A percentile compares a stretch with the other conserved stretches of the same genome.
These are phyloP conservation scores for Cryphonectria japonica DNA, from an alignment of 2,329 filamentous ascomycete species.

Conservation along the genomic window DNA sequence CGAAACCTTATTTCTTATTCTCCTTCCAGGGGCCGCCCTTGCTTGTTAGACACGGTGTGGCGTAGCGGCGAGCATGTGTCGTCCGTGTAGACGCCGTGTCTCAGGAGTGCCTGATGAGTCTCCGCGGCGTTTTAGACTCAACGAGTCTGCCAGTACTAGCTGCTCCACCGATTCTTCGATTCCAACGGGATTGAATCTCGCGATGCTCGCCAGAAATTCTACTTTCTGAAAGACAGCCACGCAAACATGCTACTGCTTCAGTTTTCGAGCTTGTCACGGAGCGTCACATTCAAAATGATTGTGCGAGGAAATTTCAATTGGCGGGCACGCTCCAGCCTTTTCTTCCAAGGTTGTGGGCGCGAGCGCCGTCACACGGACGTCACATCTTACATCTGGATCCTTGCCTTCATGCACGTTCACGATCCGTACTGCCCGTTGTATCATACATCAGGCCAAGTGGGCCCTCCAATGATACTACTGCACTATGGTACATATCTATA, in stretches of 20 bases:
- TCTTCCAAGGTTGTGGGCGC: neutral
- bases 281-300: neutral
- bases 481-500: neutral
- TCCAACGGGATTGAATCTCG: neutral
- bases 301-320: neutral
- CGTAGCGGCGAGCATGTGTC: conserved; percentile 1
- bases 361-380: neutral
- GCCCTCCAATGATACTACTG: neutral
- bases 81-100: conserved; percentile 2
- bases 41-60: neutral
- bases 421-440: neutral
- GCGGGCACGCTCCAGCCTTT: neutral
- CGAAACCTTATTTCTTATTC: neutral
- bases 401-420: neutral
- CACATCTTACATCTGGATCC: conserved; percentile 2
- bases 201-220: neutral
- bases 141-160: neutral
- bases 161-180: neutral
- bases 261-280: neutral
- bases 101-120: conserved; percentile 10
- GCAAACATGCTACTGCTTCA: neutral
- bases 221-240: neutral
- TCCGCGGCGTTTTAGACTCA: conserved; percentile 10
- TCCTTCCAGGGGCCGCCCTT: neutral
- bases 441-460: neutral